Base-by-base conservation (phyloP, 106 monocot genomes). In the Acorus gramineus region DNA sequence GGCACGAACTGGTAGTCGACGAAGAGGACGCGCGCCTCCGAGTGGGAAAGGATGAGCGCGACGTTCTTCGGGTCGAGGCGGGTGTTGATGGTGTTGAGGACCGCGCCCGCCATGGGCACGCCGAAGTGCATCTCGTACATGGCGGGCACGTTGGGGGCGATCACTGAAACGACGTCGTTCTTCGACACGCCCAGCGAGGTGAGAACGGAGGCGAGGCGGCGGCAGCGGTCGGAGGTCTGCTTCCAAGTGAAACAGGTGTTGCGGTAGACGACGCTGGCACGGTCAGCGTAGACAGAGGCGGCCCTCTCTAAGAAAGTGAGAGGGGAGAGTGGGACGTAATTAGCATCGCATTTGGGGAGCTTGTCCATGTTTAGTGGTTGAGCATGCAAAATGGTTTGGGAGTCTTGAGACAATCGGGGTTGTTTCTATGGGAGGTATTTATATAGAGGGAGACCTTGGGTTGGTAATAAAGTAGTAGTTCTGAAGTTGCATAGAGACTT, bases 41-140 rank as follows among this genome's bases (percentile, higher is more conserved):
- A 66, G 72, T 84, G 94, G 42, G 14, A 49, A 9, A 94, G 62
- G 53, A 93, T 78, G 58, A 56, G 44, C 52, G 93, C 76, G 2
- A 93, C 55, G 72, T 49, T 73, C 5, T 11, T 11, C 46, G 79
- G 62, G 66, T 89, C 75, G 56, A 86, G 79, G 3, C 93, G 83
- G 59, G 61, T 83, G 81, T 89, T 93, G 46, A 93, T 75, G 66
- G 83, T 59, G 84, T 86, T 86, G 28, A 89, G 72, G 46, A 93
- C 81, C 2, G 89, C 89, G 3, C 93, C 93, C 13, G 81, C 75
- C 89, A 93, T 93, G 14, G 89, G 89, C 45, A 93, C 93, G 5
- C 67, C 89, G 50, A 93, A 93, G 72, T 93, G 93, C 77, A 84
- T 70, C 70, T 93, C 89, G 59, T 83, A 85, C 12, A 81, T 28